These are phyloP conservation scores for Aurifilum marmelostoma DNA, from an alignment of 2,329 filamentous ascomycete genomes.

Conservation along the genomic window DNA sequence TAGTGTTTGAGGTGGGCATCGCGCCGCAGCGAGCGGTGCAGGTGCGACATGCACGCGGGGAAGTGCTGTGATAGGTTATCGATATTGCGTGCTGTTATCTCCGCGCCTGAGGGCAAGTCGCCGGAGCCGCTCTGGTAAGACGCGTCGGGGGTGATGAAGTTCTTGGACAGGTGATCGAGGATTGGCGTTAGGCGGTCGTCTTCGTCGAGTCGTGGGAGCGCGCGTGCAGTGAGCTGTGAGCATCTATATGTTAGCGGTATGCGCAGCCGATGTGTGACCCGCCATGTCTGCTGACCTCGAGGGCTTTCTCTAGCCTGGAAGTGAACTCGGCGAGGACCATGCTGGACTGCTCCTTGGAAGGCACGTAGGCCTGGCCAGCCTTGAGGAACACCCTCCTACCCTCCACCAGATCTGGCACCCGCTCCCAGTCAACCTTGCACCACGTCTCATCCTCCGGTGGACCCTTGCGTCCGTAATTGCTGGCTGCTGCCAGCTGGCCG, in stretches of 20 bases:
- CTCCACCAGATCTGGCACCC: conserved; percentile 89
- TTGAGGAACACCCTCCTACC: conserved; percentile 74
- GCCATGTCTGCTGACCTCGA: conserved; percentile 65
- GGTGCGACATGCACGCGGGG: conserved; percentile 90
- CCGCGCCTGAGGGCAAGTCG: conserved; percentile 64
- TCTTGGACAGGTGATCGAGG: conserved; percentile 82
- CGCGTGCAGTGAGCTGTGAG: conserved; percentile 78
- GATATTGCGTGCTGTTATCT: conserved; percentile 78
- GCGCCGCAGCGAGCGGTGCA: conserved; percentile 83
- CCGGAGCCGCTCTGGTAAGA: conserved; percentile 71
- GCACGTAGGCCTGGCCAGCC: conserved; percentile 88
- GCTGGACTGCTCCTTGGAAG: conserved; percentile 80
- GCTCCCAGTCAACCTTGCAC: conserved; percentile 97
- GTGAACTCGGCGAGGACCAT: conserved; percentile 91
- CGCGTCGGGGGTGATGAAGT: conserved; percentile 90
- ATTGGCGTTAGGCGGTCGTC: conserved; percentile 82
- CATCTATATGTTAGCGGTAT: conserved; percentile 17
- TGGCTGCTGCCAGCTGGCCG: conserved; percentile 61
- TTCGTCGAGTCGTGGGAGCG: conserved; percentile 89
- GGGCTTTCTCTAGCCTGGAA: conserved; percentile 73
- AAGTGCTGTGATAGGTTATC: conserved; percentile 81
- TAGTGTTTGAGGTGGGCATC: conserved; percentile 93
- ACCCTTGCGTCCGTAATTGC: conserved; percentile 44
- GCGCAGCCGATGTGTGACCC: conserved; percentile 19
- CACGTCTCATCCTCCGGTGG: conserved; percentile 73